Evolutionary conservation across 2,329 filamentous ascomycete species (phyloP).

Genomic region (Fusarium nurragi): DNA sequence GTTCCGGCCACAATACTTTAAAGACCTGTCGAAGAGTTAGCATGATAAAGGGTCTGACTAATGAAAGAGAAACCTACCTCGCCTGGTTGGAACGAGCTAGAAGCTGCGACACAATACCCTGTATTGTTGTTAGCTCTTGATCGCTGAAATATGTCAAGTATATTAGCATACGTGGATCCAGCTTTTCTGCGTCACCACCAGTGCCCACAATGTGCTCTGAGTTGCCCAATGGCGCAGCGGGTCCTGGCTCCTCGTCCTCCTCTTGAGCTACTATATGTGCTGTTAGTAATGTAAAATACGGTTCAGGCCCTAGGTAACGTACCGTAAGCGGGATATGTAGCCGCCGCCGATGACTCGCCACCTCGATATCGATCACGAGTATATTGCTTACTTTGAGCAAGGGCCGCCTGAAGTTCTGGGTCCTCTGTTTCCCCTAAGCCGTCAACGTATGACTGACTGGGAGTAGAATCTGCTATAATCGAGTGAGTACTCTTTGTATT

Average conservation of each 20-base stretch:
- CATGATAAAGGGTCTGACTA: not conserved
- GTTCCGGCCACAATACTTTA: slow-evolving; percentile 65
- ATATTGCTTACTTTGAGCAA: slow-evolving; percentile 23
- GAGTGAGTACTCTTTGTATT: not conserved
- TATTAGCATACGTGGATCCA: slow-evolving; percentile 51
- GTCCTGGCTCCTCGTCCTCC: slow-evolving; percentile 43
- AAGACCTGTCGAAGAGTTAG: slow-evolving; percentile 55
- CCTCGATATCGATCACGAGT: slow-evolving; percentile 13
- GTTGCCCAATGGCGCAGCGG: slow-evolving; percentile 29
- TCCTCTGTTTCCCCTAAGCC: slow-evolving; percentile 17
- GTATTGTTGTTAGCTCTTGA: slow-evolving; percentile 16
- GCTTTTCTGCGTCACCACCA: slow-evolving; percentile 34
- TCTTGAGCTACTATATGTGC: slow-evolving; percentile 1
- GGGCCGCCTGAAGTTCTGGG: slow-evolving; percentile 13
- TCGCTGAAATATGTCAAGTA: no score
- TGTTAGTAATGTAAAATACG: not conserved
- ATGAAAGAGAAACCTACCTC: slow-evolving; percentile 44
- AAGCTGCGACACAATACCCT: slow-evolving; percentile 55
- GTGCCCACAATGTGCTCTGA: slow-evolving; percentile 33
- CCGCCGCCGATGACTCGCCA: slow-evolving; percentile 24
- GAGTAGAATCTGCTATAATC: slow-evolving; percentile 4
- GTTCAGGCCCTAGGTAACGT: not conserved
- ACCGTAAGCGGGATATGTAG: slow-evolving; percentile 22
- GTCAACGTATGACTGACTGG: slow-evolving; percentile 4
- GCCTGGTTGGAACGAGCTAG: slow-evolving; percentile 52